These are phyloP conservation scores for Quercus alba DNA, from an alignment of 306 rosid genomes.

Conservation along the genomic window DNA sequence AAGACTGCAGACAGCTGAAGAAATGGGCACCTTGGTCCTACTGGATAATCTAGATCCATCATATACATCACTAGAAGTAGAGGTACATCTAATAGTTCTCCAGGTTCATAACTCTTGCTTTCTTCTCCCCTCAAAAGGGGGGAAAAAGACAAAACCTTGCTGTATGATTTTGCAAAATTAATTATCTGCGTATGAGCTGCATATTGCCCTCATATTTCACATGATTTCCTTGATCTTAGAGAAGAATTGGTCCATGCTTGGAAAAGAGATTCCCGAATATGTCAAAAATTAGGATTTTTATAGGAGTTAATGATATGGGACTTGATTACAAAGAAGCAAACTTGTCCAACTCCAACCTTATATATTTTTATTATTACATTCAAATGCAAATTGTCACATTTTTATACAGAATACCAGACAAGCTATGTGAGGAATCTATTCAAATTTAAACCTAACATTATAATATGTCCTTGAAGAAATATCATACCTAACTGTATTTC, in stretches of 20 bases:
- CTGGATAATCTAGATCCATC: conserved; percentile 62
- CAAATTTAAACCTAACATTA: too few relatives aligned
- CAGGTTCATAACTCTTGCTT: neutral
- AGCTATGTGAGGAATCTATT: too few relatives aligned
- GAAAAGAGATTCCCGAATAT: too few relatives aligned
- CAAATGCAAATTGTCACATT: too few relatives aligned
- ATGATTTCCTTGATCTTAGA: neutral
- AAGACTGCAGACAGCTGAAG: conserved; percentile 45
- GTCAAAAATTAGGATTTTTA: too few relatives aligned
- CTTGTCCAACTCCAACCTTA: too few relatives aligned
- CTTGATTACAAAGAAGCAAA: too few relatives aligned
- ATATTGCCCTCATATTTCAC: neutral
- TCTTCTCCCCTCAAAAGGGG: neutral
- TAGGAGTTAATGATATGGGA: too few relatives aligned
- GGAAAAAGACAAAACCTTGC: neutral
- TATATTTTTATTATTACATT: too few relatives aligned
- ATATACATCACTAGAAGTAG: conserved; percentile 46
- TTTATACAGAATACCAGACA: too few relatives aligned
- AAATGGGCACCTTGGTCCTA: conserved; percentile 39
- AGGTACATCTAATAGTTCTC: conserved; percentile 28
- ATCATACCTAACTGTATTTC: too few relatives aligned
- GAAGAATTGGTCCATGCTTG: neutral
- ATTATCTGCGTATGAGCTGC: neutral
- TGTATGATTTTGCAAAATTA: neutral
- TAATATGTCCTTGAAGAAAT: too few relatives aligned